These are phyloP conservation scores for Trametes coccinea DNA, from an alignment of 768 basidiomycete genomes.

Conservation along the genomic window DNA sequence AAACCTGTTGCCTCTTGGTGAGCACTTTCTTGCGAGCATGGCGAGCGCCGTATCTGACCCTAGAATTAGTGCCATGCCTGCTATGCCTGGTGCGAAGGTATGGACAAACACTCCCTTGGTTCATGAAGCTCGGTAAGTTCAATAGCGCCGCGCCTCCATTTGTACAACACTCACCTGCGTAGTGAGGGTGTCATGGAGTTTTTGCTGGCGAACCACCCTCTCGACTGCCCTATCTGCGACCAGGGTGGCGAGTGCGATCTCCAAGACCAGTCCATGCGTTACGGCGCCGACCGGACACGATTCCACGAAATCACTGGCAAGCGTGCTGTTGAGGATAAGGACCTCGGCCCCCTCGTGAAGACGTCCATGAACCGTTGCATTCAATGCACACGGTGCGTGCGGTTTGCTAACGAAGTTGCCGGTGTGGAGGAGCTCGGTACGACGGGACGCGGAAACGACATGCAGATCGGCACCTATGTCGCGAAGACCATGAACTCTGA, in stretches of 20 bases:
- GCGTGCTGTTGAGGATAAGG: constrained; percentile 97
- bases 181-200: constrained; percentile 99
- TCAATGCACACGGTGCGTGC: constrained; percentile 98
- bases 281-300: constrained; percentile 94
- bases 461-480: constrained; percentile 98
- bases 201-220: constrained; percentile 93
- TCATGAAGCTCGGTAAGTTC: constrained; percentile 73
- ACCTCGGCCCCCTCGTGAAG: constrained; percentile 96
- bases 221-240: constrained; percentile 98
- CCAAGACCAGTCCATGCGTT: constrained; percentile 99
- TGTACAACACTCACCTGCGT: constrained; percentile 3
- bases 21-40: constrained; percentile 23
- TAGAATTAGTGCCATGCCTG: constrained; percentile 83
- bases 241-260: constrained; percentile 99
- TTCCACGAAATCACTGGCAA: constrained; percentile 99
- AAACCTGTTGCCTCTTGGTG: constrained; percentile 95
- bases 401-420: constrained; percentile 98
- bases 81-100: constrained; percentile 91
- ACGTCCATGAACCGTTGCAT: constrained; percentile 99
- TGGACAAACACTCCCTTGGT: constrained; percentile 92
- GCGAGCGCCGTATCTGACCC: background rate
- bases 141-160: background rate
- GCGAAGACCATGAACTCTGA: constrained; percentile 98
- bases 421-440: constrained; percentile 98
- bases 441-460: constrained; percentile 94